Evolutionary conservation across 2,329 filamentous ascomycete species (phyloP).

Genomic region (Geoglossum cookeanum): DNA sequence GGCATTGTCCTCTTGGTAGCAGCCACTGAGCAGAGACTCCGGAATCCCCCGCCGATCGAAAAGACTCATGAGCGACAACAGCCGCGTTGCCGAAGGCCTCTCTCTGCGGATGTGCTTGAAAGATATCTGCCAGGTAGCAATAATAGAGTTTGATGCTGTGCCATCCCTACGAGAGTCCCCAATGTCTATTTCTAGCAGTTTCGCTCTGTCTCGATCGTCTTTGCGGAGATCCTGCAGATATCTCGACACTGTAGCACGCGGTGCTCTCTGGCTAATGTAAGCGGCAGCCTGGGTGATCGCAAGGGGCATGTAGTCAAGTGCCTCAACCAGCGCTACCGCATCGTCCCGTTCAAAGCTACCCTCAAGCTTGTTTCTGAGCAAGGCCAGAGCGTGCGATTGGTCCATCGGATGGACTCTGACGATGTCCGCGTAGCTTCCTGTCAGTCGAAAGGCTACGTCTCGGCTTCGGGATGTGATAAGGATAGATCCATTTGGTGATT

Average conservation of each 20-base stretch:
- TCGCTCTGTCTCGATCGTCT: not conserved
- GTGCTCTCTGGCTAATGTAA: not conserved
- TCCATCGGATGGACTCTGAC: slow-evolving; percentile 7
- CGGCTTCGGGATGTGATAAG: slow-evolving; percentile 6
- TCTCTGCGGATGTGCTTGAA: slow-evolving; percentile 8
- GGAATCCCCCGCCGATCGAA: slow-evolving; percentile 11
- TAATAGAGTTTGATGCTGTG: slow-evolving; percentile 9
- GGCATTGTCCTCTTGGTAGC: not conserved
- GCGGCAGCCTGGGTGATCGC: slow-evolving; percentile 9
- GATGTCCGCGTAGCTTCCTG: slow-evolving; percentile 9
- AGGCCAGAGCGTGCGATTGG: not conserved
- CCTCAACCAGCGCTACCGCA: slow-evolving; percentile 5
- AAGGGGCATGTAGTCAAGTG: slow-evolving; percentile 9
- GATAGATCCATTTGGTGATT: slow-evolving; percentile 13
- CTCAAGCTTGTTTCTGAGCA: not conserved
- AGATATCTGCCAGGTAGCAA: slow-evolving; percentile 10
- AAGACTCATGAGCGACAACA: slow-evolving; percentile 9
- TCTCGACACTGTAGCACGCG: not conserved
- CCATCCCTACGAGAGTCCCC: slow-evolving; percentile 8
- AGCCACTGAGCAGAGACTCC: slow-evolving; percentile 5
- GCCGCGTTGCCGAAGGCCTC: slow-evolving; percentile 4
- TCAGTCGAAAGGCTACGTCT: slow-evolving; percentile 13
- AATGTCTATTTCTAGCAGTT: slow-evolving; percentile 7
- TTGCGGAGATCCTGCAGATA: not conserved
- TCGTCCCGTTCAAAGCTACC: not conserved